Base-by-base conservation (phyloP, 139 green algal genomes). In the Zygnema circumcarinatum region DNA sequence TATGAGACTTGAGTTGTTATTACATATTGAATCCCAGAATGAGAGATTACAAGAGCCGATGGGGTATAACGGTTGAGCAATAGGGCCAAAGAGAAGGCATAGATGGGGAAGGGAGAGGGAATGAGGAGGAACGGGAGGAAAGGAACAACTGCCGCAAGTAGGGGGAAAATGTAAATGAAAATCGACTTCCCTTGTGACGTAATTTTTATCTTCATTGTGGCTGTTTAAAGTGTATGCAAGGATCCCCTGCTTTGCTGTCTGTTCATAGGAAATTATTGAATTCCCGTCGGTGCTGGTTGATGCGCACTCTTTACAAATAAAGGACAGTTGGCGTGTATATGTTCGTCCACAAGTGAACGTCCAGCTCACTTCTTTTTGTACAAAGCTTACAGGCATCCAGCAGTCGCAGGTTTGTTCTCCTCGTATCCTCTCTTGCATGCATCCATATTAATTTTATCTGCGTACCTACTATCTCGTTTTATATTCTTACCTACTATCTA, bases 231-330 rank as follows among this genome's bases (percentile, higher is more conserved):
- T n/a, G n/a, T n/a, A n/a, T n/a, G n/a, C n/a, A n/a, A n/a, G n/a
- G n/a, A n/a, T n/a, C n/a, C n/a, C n/a, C n/a, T n/a, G n/a, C n/a
- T n/a, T n/a, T n/a, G n/a, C n/a, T n/a, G n/a, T n/a, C n/a, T n/a
- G 69, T 39, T 78, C 11, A 62, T 76, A 96, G 42, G 94, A 96
- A 74, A 94, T 96, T 72, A 96, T 96, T 25, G 94, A 96, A 86
- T 74, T 96, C 1, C 87, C 91, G 1, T 92, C 88, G 36, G 88
- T 93, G 3, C 72, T 95, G 1, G 68, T 96, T 31, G 54, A 96
- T 78, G 87, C 79, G 0, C 56, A 40, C 7, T 92, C 62, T 3
- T 86, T 94, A 2, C 22, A 68, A 2, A n/a, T 94, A 21, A 47
- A 38, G n/a, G 76, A 35, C 35, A 75, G 73, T 29, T 95, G 91